Evolutionary conservation across 2,329 filamentous ascomycete genomes (phyloP).

Genomic region (Monilinia laxa): DNA sequence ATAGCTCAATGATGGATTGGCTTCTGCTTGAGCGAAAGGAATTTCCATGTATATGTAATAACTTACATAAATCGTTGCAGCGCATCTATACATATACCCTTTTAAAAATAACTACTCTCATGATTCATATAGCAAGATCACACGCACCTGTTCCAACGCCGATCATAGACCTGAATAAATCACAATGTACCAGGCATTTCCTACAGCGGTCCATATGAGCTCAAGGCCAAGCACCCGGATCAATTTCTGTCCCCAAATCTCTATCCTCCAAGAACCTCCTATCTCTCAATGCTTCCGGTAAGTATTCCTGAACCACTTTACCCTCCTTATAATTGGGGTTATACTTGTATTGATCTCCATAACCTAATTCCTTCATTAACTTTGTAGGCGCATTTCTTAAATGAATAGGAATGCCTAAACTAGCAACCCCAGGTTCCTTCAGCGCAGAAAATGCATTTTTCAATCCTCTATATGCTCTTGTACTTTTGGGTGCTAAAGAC

Average conservation of each 20-base stretch:
- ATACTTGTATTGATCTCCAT: slow-evolving; percentile 92
- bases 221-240: slow-evolving; percentile 50
- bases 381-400: slow-evolving; percentile 88
- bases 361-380: slow-evolving; percentile 90
- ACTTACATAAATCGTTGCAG: slow-evolving; percentile 7
- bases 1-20: neutral
- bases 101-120: neutral
- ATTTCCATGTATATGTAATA: slow-evolving; percentile 7
- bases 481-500: slow-evolving; percentile 79
- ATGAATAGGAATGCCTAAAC: slow-evolving; percentile 80
- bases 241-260: slow-evolving; percentile 76
- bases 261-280: slow-evolving; percentile 74
- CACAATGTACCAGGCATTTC: slow-evolving; percentile 25
- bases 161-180: slow-evolving; percentile 23
- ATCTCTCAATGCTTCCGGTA: slow-evolving; percentile 74
- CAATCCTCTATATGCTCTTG: slow-evolving; percentile 77
- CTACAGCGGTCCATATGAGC: slow-evolving; percentile 10
- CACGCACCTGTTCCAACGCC: slow-evolving; percentile 1
- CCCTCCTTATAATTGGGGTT: slow-evolving; percentile 88
- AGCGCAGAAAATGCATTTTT: slow-evolving; percentile 78
- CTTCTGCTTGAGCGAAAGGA: neutral
- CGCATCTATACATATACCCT: slow-evolving; percentile 8
- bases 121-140: neutral
- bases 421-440: slow-evolving; percentile 78
- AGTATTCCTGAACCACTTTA: slow-evolving; percentile 79